phyloP scores from a whole-genome alignment of 2,329 filamentous ascomycete genomes.

The Sclerotinia nivalis region DNA sequence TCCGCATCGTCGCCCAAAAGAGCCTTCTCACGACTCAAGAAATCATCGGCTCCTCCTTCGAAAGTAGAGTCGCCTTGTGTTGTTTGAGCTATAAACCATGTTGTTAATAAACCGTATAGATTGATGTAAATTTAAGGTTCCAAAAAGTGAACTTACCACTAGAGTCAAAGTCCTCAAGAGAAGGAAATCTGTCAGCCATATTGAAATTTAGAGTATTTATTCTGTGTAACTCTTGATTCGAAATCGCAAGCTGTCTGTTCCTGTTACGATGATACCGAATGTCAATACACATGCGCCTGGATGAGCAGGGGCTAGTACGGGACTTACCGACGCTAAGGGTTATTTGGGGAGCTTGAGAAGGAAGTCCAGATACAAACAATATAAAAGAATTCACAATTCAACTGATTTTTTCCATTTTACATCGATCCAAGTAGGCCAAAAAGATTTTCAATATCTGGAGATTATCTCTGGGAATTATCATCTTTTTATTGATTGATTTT shows the following conservation, averaged over 20 bases:
- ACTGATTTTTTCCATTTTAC: background rate
- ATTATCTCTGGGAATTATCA: background rate
- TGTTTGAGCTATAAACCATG: conserved; percentile 61
- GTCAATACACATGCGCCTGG: conserved; percentile 18
- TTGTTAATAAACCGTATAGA: conserved; percentile 27
- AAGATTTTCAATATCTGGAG: background rate
- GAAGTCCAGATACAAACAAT: conserved; percentile 15
- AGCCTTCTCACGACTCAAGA: conserved; percentile 85
- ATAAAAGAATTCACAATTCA: conserved; percentile 15
- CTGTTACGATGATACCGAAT: conserved; percentile 3
- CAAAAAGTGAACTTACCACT: conserved; percentile 44
- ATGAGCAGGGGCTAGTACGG: conserved; percentile 7
- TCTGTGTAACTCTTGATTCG: conserved; percentile 20
- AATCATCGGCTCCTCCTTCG: conserved; percentile 68
- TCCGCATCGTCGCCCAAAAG: conserved; percentile 90
- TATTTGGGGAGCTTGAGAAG: conserved; percentile 18
- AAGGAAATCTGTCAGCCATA: conserved; percentile 62
- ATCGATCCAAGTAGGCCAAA: conserved; percentile 1
- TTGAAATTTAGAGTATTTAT: conserved; percentile 31
- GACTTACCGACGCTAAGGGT: conserved; percentile 24
- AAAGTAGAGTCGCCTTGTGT: conserved; percentile 51
- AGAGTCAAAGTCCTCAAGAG: conserved; percentile 59
- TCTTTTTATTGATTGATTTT: background rate
- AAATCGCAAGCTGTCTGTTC: conserved; percentile 25
- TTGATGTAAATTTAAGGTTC: conserved; percentile 17